phyloP scores from a whole-genome alignment of 805 yeast genomes.

The Candida sphagnicola region DNA sequence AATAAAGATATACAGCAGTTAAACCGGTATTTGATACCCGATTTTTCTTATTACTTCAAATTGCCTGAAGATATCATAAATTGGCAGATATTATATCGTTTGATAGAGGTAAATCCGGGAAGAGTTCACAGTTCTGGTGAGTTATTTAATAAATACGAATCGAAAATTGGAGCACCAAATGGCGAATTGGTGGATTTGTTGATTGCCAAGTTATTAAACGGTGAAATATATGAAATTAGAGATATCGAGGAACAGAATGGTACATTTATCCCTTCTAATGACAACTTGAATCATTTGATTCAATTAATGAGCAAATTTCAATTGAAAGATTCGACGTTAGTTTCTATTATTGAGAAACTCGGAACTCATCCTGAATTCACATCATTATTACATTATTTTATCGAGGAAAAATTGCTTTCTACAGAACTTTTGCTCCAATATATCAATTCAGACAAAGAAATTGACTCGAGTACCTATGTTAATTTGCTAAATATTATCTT shows the following conservation, averaged over 20 bases:
- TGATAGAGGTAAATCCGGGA: conserved; percentile 48
- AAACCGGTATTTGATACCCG: conserved; percentile 16
- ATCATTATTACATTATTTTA: neutral
- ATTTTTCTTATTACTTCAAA: conserved; percentile 26
- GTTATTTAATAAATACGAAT: conserved; percentile 28
- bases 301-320: conserved; percentile 3
- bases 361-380: neutral
- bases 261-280: neutral
- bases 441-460: conserved; percentile 3
- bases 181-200: conserved; percentile 4
- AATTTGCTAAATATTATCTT: conserved; percentile 1
- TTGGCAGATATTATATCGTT: conserved; percentile 12
- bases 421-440: neutral
- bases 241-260: conserved; percentile 9
- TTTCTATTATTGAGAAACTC: neutral
- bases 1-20: conserved; percentile 11
- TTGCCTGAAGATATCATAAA: conserved; percentile 15
- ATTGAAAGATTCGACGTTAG: neutral
- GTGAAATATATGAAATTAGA: conserved; percentile 9
- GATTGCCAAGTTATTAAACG: conserved; percentile 4
- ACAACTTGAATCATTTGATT: conserved; percentile 3
- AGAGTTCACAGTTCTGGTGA: conserved; percentile 50
- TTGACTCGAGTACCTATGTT: neutral
- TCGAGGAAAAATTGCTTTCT: neutral
- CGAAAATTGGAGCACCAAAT: neutral